Evolutionary conservation across 163 green algal species (phyloP).

Genomic region (Scenedesmus sp.): DNA sequence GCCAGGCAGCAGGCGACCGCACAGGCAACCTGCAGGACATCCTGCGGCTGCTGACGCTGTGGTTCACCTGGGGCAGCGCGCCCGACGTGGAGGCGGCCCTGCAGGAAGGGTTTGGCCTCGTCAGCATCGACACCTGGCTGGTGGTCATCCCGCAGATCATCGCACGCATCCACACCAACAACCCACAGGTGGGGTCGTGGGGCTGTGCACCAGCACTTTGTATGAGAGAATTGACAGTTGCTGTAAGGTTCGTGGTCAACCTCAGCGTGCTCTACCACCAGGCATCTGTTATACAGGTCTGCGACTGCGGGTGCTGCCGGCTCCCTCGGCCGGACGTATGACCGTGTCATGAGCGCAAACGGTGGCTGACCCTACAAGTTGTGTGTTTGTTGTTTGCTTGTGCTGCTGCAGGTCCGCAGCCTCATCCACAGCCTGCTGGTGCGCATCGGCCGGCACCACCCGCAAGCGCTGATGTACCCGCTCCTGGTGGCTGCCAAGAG

Average conservation of each 20-base stretch:
- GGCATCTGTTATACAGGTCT: no score
- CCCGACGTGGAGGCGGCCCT: conserved; percentile 79
- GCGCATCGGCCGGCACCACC: conserved; percentile 92
- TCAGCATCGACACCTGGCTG: conserved; percentile 99
- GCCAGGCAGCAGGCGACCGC: conserved; percentile 70
- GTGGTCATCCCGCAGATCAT: conserved; percentile 99
- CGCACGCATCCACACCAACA: conserved; percentile 95
- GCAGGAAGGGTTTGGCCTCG: conserved; percentile 91
- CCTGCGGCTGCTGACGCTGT: conserved; percentile 97
- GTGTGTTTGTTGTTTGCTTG: not conserved
- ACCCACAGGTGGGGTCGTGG: conserved; percentile 55
- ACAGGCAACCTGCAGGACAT: conserved; percentile 93
- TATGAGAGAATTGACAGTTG: no score
- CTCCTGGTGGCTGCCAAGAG: conserved; percentile 97
- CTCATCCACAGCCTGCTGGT: conserved; percentile 96
- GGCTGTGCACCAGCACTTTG: no score
- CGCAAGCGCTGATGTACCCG: conserved; percentile 97
- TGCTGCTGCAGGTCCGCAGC: conserved; percentile 69
- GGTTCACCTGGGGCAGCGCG: conserved; percentile 90
- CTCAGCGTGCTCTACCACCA: no score
- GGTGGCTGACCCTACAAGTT: not conserved
- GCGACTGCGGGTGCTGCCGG: not conserved
- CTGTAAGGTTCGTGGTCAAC: no score
- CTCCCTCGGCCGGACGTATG: no score
- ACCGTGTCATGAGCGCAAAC: not conserved